Evolutionary conservation across 176 grass and related monocot genomes (phyloP).

Genomic region (Lolium perenne): DNA sequence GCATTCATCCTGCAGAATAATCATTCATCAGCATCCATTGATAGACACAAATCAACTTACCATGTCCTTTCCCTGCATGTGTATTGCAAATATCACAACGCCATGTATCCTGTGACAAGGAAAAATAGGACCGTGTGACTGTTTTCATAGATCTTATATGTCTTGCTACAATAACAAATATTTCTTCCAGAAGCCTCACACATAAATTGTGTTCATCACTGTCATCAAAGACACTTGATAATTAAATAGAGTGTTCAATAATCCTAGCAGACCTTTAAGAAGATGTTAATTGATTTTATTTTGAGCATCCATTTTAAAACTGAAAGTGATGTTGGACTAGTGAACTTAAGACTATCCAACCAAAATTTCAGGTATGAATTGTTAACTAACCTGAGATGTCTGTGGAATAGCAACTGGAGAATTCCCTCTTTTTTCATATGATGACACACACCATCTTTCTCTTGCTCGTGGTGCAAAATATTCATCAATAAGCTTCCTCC

Average conservation of each 20-base stretch:
- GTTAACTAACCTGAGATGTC: constrained; percentile 64
- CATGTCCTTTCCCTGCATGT: constrained; percentile 93
- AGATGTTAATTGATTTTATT: constrained; percentile 22
- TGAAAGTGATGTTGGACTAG: background rate
- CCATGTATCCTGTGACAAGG: constrained; percentile 78
- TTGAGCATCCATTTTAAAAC: background rate
- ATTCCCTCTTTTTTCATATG: constrained; percentile 88
- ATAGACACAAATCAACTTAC: constrained; percentile 43
- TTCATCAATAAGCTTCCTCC: constrained; percentile 92
- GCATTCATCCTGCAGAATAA: constrained; percentile 13
- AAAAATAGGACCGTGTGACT: constrained; percentile 30
- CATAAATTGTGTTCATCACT: constrained; percentile 12
- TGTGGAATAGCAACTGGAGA: constrained; percentile 67
- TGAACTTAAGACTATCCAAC: background rate
- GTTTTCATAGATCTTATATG: background rate
- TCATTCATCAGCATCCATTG: background rate
- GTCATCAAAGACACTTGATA: constrained; percentile 4
- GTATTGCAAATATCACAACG: constrained; percentile 85
- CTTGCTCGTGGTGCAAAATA: constrained; percentile 88
- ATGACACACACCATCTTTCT: constrained; percentile 95
- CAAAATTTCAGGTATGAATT: background rate
- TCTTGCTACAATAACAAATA: constrained; percentile 3
- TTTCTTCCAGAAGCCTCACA: background rate
- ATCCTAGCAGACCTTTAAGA: background rate
- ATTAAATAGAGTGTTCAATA: constrained; percentile 10